Evolutionary conservation across 139 green algal species (phyloP), one percentile per base, ranked within the genome.

Genomic region (Auxenochlorella pyrenoidosa): DNA sequence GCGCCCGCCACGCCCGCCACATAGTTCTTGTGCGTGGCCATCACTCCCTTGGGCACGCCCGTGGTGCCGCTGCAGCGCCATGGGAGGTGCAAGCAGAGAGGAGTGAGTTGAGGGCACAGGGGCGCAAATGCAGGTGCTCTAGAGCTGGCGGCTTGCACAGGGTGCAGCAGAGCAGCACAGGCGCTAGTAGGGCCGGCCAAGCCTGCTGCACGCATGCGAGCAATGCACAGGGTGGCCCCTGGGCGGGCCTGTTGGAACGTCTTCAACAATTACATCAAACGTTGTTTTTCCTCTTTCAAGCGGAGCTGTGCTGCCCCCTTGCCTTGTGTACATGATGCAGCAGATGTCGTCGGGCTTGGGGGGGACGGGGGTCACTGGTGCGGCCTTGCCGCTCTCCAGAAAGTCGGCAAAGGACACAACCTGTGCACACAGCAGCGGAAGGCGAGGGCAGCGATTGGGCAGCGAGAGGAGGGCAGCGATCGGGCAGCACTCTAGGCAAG

Each of bases 251-350:
- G n/a, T n/a, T n/a, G n/a, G n/a, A n/a, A n/a, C n/a, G n/a, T n/a
- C n/a, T n/a, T n/a, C n/a, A n/a, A n/a, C n/a, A n/a, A n/a, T n/a
- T n/a, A n/a, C n/a, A n/a, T n/a, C n/a, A n/a, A n/a, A n/a, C n/a
- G n/a, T n/a, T n/a, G n/a, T n/a, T n/a, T n/a, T n/a, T n/a, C n/a
- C n/a, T n/a, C n/a, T n/a, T n/a, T n/a, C n/a, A n/a, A n/a, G n/a
- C n/a, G n/a, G n/a, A n/a, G n/a, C n/a, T n/a, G n/a, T n/a, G n/a
- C n/a, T n/a, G n/a, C n/a, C n/a, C 18, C 54, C 54, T 63, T 63
- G 54, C 95, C 96, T 86, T 26, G 96, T 98, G 92, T 98, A 98
- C 96, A 98, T 98, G 92, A 98, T 98, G 87, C 95, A 98, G 86
- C 88, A 94, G 40, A 96, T 81, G 91, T 98, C 94, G 32, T 96